Conservation (phyloP, 495 filamentous ascomycete genomes). For the Clohesyomyces aquaticus region DNA sequence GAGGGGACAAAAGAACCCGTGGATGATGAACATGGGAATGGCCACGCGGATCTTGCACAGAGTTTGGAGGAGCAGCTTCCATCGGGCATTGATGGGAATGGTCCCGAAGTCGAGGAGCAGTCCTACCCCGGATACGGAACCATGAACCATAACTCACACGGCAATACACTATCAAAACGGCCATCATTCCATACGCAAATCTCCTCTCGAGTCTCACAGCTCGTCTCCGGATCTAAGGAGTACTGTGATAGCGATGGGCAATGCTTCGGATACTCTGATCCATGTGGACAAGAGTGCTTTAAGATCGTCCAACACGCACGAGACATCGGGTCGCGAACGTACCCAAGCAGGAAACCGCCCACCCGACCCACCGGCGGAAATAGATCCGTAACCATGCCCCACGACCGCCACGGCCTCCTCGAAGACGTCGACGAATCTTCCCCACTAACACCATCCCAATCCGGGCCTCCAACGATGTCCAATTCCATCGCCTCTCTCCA, state of each 20-base stretch:
- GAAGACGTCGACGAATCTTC: slow-evolving; percentile 40
- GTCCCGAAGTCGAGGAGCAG: slow-evolving; percentile 14
- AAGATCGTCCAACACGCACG: slow-evolving; percentile 49
- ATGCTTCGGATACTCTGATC: slow-evolving; percentile 83
- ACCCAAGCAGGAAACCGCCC: slow-evolving; percentile 5
- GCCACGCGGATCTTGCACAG: slow-evolving; percentile 10
- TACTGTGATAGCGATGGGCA: slow-evolving; percentile 72
- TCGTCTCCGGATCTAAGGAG: slow-evolving; percentile 31
- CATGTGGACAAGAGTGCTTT: slow-evolving; percentile 82
- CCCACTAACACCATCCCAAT: slow-evolving; percentile 23
- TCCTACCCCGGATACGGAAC: slow-evolving; percentile 23
- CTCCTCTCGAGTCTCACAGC: slow-evolving; percentile 15
- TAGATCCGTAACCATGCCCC: slow-evolving; percentile 27
- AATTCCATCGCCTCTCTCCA: neutral
- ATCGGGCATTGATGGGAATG: neutral
- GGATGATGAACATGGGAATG: slow-evolving; percentile 19
- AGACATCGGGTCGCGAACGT: slow-evolving; percentile 12
- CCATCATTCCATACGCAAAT: slow-evolving; percentile 48
- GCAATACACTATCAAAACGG: slow-evolving; percentile 25
- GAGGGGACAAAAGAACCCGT: slow-evolving; percentile 16
- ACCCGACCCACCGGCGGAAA: slow-evolving; percentile 29
- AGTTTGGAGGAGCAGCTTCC: slow-evolving; percentile 12
- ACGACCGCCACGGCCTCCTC: slow-evolving; percentile 45
- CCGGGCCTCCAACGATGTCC: slow-evolving; percentile 15
- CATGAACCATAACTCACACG: slow-evolving; percentile 15